Evolutionary conservation across 1,284 basidiomycete species (phyloP).

Genomic region (Apiotrichum brassicae): DNA sequence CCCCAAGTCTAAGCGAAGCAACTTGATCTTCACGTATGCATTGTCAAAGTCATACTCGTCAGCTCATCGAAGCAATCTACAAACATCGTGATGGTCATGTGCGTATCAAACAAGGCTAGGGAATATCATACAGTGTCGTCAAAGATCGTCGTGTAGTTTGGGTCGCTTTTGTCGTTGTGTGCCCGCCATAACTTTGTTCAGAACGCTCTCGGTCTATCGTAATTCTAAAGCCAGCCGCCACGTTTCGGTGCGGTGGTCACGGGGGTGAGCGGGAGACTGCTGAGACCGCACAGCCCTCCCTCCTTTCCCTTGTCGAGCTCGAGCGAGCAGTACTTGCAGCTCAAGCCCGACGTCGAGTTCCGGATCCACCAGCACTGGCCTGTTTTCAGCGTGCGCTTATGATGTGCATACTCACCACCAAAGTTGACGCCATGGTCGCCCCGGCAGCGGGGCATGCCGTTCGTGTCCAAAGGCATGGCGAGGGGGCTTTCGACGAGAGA

Average conservation of each 20-base stretch:
- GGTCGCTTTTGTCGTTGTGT: too few relatives aligned
- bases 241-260: not conserved
- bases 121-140: too few relatives aligned
- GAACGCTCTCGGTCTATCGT: too few relatives aligned
- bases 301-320: not conserved
- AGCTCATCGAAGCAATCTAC: too few relatives aligned
- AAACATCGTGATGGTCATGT: too few relatives aligned
- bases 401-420: not conserved
- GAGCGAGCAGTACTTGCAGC: conserved; percentile 1
- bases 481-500: too few relatives aligned
- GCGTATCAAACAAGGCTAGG: too few relatives aligned
- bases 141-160: too few relatives aligned
- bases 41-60: too few relatives aligned
- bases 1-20: too few relatives aligned
- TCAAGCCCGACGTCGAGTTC: not conserved
- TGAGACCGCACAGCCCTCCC: not conserved
- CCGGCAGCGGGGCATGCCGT: conserved; percentile 1
- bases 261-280: not conserved
- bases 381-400: not conserved
- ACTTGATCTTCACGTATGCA: too few relatives aligned
- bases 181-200: too few relatives aligned
- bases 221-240: not conserved
- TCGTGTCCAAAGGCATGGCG: conserved; percentile 1
- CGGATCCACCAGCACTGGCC: conserved; percentile 5
- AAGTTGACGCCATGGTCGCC: not conserved